Evolutionary conservation across 2,329 filamentous ascomycete species (phyloP).

Genomic region (Nemania sp.): DNA sequence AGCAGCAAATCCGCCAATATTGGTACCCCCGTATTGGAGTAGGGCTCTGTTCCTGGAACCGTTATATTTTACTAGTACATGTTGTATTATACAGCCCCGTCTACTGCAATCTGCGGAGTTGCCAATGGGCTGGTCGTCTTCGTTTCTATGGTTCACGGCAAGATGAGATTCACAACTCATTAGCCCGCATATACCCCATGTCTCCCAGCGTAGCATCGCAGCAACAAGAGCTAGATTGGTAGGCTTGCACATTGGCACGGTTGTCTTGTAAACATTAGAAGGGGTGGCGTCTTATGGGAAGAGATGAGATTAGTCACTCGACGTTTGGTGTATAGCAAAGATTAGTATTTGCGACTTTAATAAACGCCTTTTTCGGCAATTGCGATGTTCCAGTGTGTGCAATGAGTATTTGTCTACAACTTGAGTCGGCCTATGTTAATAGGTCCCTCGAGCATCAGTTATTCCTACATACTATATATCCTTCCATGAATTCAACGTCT

Average conservation of each 20-base stretch:
- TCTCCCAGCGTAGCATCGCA: conserved; percentile 12
- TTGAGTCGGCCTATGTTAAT: background rate
- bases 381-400: background rate
- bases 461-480: background rate
- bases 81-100: conserved; percentile 44
- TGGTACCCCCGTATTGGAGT: conserved; percentile 38
- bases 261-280: conserved; percentile 33
- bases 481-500: background rate
- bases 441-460: background rate
- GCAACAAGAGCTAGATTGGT: conserved; percentile 9
- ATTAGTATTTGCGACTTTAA: conserved; percentile 13
- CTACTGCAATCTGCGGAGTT: conserved; percentile 19
- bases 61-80: conserved; percentile 40
- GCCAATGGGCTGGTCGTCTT: conserved; percentile 33
- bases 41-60: conserved; percentile 39
- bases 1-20: conserved; percentile 7
- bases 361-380: conserved; percentile 11
- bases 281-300: conserved; percentile 10
- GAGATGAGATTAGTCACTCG: background rate
- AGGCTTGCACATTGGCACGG: conserved; percentile 10
- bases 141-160: conserved; percentile 36
- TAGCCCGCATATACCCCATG: conserved; percentile 13
- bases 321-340: conserved; percentile 23
- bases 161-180: conserved; percentile 6
- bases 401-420: background rate